Base-by-base conservation (phyloP, 2,329 filamentous ascomycete genomes). In the Pyricularia pennisetigena region DNA sequence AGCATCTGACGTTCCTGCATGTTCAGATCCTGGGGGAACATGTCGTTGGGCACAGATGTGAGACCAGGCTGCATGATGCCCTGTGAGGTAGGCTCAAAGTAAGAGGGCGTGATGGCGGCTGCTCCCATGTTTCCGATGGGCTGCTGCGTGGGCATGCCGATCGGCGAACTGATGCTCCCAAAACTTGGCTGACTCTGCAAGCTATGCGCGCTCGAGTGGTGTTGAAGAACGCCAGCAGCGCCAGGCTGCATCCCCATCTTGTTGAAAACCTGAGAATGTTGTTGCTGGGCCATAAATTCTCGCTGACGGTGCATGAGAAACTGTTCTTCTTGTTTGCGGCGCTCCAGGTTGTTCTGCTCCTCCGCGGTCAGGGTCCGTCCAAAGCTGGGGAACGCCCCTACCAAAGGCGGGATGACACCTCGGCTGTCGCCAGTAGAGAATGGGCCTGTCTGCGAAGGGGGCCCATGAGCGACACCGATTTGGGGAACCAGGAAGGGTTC, bases 401-500 rank as follows among this genome's bases (percentile, higher is more conserved):
- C 93, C 74, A 99, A 92, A 6, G 95, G 96, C 69, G 95, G 95
- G 68, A 94, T 88, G 54, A 92, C 89, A 64, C 87, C 85, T 24
- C 87, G 87, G 29, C 83, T 78, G 29, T 81, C 79, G 28, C 82
- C 79, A 4, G 82, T 76, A 69, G 81, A 78, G 78, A 85, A 85
- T 5, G 82, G 71, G 2, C 82, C 80, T 57, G 79, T 76, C 70
- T 82, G 78, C 64, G 82, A 79, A 26, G 92, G 86, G 7, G 90
- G 88, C 0, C 94, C 95, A 77, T 99, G 94, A 66, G 93, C 89
- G 67, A 98, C 93, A 24, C 94, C 94, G 73, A 98, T 97, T 78
- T 99, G 94, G 32, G 95, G 95, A 30, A 99, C 96, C 64, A 99
- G 83, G 83, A 99, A 99, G 0, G 95, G 95, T 79, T 99, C 95